Base-by-base conservation (phyloP, 2,329 filamentous ascomycete genomes). In the Exophiala sideris region DNA sequence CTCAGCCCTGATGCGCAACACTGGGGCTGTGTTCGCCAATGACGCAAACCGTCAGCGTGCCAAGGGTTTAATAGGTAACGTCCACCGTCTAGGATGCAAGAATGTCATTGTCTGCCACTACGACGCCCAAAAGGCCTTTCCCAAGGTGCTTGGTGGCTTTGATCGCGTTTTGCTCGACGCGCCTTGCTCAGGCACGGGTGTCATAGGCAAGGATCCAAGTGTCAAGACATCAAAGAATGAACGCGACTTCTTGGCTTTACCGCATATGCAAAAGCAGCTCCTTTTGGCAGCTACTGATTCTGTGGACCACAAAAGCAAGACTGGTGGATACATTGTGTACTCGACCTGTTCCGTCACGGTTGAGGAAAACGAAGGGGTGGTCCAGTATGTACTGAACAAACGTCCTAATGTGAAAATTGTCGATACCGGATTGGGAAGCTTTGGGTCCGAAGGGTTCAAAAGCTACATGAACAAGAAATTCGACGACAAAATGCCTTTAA, bases 211-310 rank as follows among this genome's bases (percentile, higher is more conserved):
- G 77, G 94, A 99, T 73, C 84, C 92, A 32, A 90, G 87, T 61
- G 91, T 99, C 64, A 99, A 99, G 81, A 97, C 92, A 20, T 97
- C 96, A 79, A 97, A 97, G 79, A 95, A 89, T 9, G 90, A 95
- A 69, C 87, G 86, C 62, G 94, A 99, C 72, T 99, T 99, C 77
- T 83, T 96, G 71, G 84, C 87, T 67, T 83, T 99, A 48, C 91
- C 94, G 0, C 94, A 99, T 72, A 82, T 90, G 56, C 94, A 99
- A 73, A 96, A 96, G 73, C 91, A 97, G 74, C 81, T 99, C 52
- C 77, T 99, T 10, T 82, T 99, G 24, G 84, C 91, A 6, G 94
- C 94, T 45, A 96, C 99, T 60, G 94, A 99, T 75, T 95, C 89
- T 0, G 89, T 95, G 12, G 91, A 96, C 70, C 91, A 96, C 69